A percentile compares a stretch with the other conserved stretches of the same genome.
Conservation (phyloP, 176 grass and related monocot genomes). For the Microstegium vimineum region DNA sequence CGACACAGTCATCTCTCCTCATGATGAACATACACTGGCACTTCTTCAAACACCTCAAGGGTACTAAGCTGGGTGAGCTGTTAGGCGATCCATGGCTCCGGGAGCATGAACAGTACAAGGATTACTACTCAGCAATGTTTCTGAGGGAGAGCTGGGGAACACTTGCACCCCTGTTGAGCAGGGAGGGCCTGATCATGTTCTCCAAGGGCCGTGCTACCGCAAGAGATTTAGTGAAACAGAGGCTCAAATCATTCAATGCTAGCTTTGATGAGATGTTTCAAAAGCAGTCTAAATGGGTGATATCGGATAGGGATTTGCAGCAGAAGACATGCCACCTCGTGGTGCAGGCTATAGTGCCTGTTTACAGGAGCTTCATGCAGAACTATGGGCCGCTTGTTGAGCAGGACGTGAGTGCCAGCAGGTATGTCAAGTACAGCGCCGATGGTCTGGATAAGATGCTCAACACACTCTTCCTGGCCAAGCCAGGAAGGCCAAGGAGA, state of each 20-base stretch:
- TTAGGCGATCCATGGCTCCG: constrained; percentile 60
- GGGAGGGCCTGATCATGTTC: constrained; percentile 89
- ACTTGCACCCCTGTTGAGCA: constrained; percentile 68
- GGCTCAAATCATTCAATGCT: constrained; percentile 81
- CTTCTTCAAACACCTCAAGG: constrained; percentile 79
- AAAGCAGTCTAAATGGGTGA: constrained; percentile 77
- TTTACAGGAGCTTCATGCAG: constrained; percentile 97
- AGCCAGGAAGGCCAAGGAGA: constrained; percentile 45
- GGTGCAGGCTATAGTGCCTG: constrained; percentile 78
- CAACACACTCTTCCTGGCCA: constrained; percentile 65
- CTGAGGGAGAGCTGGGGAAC: constrained; percentile 91
- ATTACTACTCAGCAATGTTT: constrained; percentile 55
- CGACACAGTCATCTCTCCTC: constrained; percentile 40
- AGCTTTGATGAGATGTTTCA: constrained; percentile 81
- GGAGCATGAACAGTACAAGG: constrained; percentile 94
- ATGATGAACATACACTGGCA: constrained; percentile 80
- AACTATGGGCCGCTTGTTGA: constrained; percentile 92
- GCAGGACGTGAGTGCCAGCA: constrained; percentile 53
- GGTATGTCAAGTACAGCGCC: constrained; percentile 72
- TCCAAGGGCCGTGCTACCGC: constrained; percentile 82
- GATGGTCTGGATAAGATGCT: constrained; percentile 73
- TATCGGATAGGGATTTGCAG: constrained; percentile 73
- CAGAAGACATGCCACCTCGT: constrained; percentile 74
- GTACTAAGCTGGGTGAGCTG: constrained; percentile 64
- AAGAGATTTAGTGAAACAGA: constrained; percentile 85